Conservation (phyloP, 2,329 filamentous ascomycete species). For the Bipolaris bicolor region DNA sequence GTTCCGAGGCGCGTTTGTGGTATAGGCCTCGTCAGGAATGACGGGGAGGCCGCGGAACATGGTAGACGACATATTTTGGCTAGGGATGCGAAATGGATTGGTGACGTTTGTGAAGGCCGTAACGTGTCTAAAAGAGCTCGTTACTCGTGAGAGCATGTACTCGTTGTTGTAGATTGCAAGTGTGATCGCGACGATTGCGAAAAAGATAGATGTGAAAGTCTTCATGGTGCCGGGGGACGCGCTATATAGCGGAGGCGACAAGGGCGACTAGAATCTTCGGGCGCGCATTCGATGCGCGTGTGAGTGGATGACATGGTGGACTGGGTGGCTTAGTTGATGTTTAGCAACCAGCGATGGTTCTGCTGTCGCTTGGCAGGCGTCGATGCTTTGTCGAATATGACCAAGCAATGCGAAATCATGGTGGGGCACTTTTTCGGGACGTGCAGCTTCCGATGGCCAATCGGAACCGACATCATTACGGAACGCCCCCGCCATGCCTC, state of each 20-base stretch:
- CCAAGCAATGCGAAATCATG: conserved; percentile 24
- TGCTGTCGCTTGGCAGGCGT: conserved; percentile 14
- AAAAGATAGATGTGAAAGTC: conserved; percentile 50
- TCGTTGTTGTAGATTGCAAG: conserved; percentile 48
- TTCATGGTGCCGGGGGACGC: conserved; percentile 43
- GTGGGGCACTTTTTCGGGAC: conserved; percentile 2
- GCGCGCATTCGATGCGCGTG: conserved; percentile 16
- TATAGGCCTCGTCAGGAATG: conserved; percentile 50
- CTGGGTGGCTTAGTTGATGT: conserved; percentile 34
- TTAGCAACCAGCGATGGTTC: conserved; percentile 32
- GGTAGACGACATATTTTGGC: conserved; percentile 38
- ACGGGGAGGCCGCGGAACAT: conserved; percentile 58
- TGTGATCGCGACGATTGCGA: conserved; percentile 51
- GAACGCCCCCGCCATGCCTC: background rate
- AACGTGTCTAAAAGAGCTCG: conserved; percentile 38
- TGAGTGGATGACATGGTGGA: conserved; percentile 25
- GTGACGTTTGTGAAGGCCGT: conserved; percentile 29
- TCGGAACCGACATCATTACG: conserved; percentile 1
- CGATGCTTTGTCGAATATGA: conserved; percentile 29
- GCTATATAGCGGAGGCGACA: conserved; percentile 42
- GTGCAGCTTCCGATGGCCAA: conserved; percentile 14
- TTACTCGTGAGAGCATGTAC: conserved; percentile 52
- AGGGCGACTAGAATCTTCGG: conserved; percentile 43
- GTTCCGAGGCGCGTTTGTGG: conserved; percentile 63
- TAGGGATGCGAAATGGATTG: conserved; percentile 29